Percentiles rank a stretch among this genome's conserved stretches.
Evolutionary conservation across 257 asterid genomes (phyloP).

Genomic region (Craterostigma plantagineum): DNA sequence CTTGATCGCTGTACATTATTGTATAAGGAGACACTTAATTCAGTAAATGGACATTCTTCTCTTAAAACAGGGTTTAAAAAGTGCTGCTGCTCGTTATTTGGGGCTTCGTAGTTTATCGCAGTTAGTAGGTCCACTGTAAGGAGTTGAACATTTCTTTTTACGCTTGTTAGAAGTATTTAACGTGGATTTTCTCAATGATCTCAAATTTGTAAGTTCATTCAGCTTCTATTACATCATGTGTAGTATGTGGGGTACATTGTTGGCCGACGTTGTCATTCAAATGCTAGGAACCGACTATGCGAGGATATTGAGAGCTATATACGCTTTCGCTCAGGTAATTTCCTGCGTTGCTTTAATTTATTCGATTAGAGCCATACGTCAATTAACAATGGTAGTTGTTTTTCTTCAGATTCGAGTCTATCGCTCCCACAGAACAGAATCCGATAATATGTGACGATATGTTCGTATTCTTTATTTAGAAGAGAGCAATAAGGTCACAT

Average conservation of each 20-base stretch:
- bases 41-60: not conserved
- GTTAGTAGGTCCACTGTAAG: constrained; percentile 81
- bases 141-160: constrained; percentile 14
- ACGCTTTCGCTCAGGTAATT: constrained; percentile 83
- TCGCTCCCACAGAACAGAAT: constrained; percentile 37
- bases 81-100: constrained; percentile 66
- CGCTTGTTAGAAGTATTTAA: too few species aligned
- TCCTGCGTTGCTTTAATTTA: constrained; percentile 2
- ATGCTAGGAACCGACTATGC: constrained; percentile 98
- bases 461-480: too few species aligned
- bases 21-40: not conserved
- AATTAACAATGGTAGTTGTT: not conserved
- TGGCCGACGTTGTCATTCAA: constrained; percentile 86
- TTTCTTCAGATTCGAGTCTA: constrained; percentile 68
- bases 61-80: constrained; percentile 55
- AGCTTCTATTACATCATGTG: constrained; percentile 2
- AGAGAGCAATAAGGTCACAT: too few species aligned
- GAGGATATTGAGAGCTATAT: constrained; percentile 74
- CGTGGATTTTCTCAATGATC: constrained; percentile 6
- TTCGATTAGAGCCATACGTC: not conserved
- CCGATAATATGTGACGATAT: constrained; percentile 10
- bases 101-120: constrained; percentile 58
- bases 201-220: not conserved
- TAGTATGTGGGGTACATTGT: constrained; percentile 94
- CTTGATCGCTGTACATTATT: not conserved